Evolutionary conservation across 116 monocot genomes (phyloP), one percentile per base, ranked within the genome.

Genomic region (Thalassia testudinum): DNA sequence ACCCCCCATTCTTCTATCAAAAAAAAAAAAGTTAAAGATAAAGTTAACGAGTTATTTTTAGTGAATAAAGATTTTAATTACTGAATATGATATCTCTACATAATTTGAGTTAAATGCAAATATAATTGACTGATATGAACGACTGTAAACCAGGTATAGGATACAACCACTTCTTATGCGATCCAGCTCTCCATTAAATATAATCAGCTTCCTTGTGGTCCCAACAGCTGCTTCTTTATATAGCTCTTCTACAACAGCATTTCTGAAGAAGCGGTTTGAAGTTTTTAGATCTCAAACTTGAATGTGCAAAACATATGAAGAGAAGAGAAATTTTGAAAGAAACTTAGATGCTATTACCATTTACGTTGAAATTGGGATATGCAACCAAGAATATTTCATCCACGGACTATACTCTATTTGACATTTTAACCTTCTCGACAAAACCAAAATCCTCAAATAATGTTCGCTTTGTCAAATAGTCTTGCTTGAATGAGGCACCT

Each of bases 111-210:
- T n/a, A n/a, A n/a, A n/a, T n/a, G n/a, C n/a, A n/a, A n/a, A n/a
- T n/a, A n/a, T n/a, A n/a, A n/a, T n/a, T n/a, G n/a, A n/a, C n/a
- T n/a, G n/a, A n/a, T n/a, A n/a, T n/a, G n/a, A n/a, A n/a, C n/a
- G n/a, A n/a, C n/a, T n/a, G n/a, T n/a, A n/a, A n/a, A n/a, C 45
- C 4, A 45, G 45, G 40, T 40, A 20, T 53, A 85, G 89, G 95
- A 97, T 97, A 88, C 95, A 97, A 60, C 95, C 95, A 70, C 79
- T 88, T 77, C 89, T 76, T 63, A 97, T 97, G 53, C 95, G 66
- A 62, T 97, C 95, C 12, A 97, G 62, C 68, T 97, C 95, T 60
- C 95, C 95, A 55, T 97, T 97, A 60, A 97, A 97, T 72, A 97
- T 77, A 37, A 97, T 79, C 27, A 97, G 65, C 52, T 70, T 79